Evolutionary conservation across 2,329 filamentous ascomycete genomes (phyloP), one percentile per base, ranked within the genome.

Genomic region (Penicillium sclerotiorum): DNA sequence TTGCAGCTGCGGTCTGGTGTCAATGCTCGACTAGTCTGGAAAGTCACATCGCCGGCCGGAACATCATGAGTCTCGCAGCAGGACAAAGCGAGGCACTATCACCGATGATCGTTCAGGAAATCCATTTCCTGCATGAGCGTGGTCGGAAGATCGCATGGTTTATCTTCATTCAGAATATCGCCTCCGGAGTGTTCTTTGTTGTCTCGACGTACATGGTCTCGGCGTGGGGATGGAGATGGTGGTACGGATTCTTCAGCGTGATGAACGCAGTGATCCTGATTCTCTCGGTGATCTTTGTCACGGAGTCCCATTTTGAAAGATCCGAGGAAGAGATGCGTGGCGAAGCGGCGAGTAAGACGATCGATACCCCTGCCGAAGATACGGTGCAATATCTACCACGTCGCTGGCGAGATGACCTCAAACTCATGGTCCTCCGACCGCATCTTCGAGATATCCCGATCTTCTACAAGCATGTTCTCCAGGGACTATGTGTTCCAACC

Each of bases 41-140:
- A 3, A 53, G 50, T 23, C 53, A 56, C n/a, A 56, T 56, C n/a
- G 53, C 53, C 4, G 53, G 53, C 11, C 53, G 53, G 3, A 33
- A 53, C 27, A 53, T 56, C 13, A 48, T 56, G 44, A 33, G 30
- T 18, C 40, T 56, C 8, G 53, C 53, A 8, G 53, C 53, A 1
- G 53, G 53, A 13, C 50, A 53, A 18, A 47, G 44, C 33, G 53
- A 56, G 35, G 53, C 53, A 3, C 28, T 56, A 6, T 39, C 35
- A 5, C 53, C 53, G 3, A 36, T 53, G 47, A 53, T 56, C 4
- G 20, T 55, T 3, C 50, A 56, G 27, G 53, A 53, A 18, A 51
- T 53, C 13, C 38, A 44, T 32, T 56, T 53, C 27, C n/a, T 56
- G 7, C 53, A 56, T 12, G 53, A 56, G 20, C 47, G 53, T 30